Conservation (phyloP, 805 yeast genomes). For the Sungouiozyma intestinalis region DNA sequence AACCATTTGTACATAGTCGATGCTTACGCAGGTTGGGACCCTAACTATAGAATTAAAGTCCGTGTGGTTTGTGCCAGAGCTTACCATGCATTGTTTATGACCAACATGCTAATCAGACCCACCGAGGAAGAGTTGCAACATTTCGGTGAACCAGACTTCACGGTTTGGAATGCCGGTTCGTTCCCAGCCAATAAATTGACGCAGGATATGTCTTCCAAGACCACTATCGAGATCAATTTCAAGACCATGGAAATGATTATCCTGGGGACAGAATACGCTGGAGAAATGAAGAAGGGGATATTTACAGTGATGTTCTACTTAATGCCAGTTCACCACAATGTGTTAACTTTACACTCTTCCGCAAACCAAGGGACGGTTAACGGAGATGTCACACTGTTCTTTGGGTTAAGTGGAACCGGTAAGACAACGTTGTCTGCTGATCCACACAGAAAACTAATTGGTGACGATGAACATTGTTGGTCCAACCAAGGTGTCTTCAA, state of each 20-base stretch:
- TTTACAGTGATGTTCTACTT: constrained; percentile 98
- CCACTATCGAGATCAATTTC: constrained; percentile 93
- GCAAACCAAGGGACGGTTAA: constrained; percentile 78
- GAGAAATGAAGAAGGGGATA: constrained; percentile 99
- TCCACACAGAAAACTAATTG: constrained; percentile 85
- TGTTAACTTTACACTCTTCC: constrained; percentile 89
- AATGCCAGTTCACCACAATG: constrained; percentile 89
- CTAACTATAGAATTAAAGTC: constrained; percentile 90
- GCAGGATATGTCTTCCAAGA: constrained; percentile 92
- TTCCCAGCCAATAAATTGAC: constrained; percentile 97
- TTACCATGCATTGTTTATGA: constrained; percentile 95
- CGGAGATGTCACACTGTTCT: constrained; percentile 88
- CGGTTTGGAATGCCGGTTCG: constrained; percentile 97
- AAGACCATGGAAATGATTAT: constrained; percentile 98
- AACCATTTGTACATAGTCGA: constrained; percentile 89
- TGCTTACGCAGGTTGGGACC: constrained; percentile 99
- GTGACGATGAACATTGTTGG: constrained; percentile 99
- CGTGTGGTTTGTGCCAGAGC: constrained; percentile 97
- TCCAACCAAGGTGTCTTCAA: constrained; percentile 96
- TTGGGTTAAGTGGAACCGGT: constrained; percentile 97
- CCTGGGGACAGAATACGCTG: constrained; percentile 97
- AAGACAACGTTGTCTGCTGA: constrained; percentile 96
- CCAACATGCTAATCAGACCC: constrained; percentile 95
- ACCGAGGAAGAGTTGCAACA: constrained; percentile 75
- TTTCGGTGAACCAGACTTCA: constrained; percentile 96